A percentile compares a stretch with the other conserved stretches of the same genome.
Conservation (phyloP, 352 stramenopile genomes). For the Hyaloperonospora arabidopsidis region DNA sequence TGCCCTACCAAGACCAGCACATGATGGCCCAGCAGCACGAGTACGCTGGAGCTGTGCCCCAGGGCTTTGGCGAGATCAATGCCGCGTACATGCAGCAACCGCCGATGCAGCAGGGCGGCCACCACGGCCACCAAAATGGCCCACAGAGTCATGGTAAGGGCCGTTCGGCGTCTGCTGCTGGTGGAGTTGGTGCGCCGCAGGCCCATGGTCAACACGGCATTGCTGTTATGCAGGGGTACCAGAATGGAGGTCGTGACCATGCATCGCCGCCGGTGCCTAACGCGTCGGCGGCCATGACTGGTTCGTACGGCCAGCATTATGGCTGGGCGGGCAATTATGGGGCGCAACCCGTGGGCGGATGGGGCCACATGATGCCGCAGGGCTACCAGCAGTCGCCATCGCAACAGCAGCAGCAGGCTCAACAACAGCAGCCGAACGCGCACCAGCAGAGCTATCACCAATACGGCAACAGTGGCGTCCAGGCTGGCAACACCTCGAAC, state of each 20-base stretch:
- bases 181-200: slow-evolving; percentile 37
- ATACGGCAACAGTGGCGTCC: slow-evolving; percentile 52
- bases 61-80: slow-evolving; percentile 81
- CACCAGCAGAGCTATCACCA: slow-evolving; percentile 78
- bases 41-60: slow-evolving; percentile 61
- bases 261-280: slow-evolving; percentile 64
- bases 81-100: slow-evolving; percentile 65
- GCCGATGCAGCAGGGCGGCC: slow-evolving; percentile 38
- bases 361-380: slow-evolving; percentile 79
- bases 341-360: slow-evolving; percentile 61
- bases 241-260: slow-evolving; percentile 52
- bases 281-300: slow-evolving; percentile 47
- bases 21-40: slow-evolving; percentile 73
- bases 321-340: slow-evolving; percentile 71
- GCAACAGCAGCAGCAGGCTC: slow-evolving; percentile 39
- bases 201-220: slow-evolving; percentile 49
- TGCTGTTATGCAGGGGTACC: slow-evolving; percentile 48
- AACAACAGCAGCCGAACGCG: slow-evolving; percentile 46
- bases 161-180: slow-evolving; percentile 26
- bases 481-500: slow-evolving; percentile 35
- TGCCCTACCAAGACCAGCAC: slow-evolving; percentile 82
- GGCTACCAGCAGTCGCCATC: slow-evolving; percentile 70
- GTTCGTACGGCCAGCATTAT: slow-evolving; percentile 70
- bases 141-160: slow-evolving; percentile 65
- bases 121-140: slow-evolving; percentile 45